Evolutionary conservation across 306 rosid genomes (phyloP).

Genomic region (Prunus kanzakura): DNA sequence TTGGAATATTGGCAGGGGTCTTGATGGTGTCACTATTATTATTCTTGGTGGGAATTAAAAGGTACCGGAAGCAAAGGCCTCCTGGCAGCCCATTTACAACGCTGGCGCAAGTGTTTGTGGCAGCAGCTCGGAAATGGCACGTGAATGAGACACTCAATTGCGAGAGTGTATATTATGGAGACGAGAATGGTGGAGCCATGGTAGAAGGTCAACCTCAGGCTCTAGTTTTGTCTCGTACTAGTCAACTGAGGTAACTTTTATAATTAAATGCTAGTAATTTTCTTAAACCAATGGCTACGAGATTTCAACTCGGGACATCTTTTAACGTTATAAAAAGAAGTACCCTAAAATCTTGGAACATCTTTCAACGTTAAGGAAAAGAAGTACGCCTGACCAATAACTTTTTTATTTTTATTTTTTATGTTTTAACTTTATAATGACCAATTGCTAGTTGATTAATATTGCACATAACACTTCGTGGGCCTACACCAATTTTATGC

Average conservation of each 20-base stretch:
- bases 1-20: constrained; percentile 52
- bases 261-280: no score
- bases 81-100: constrained; percentile 57
- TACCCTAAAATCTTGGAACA: no score
- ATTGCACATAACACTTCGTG: no score
- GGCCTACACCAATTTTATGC: no score
- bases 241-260: constrained; percentile 41
- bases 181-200: constrained; percentile 5
- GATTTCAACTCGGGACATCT: no score
- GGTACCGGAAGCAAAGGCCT: constrained; percentile 45
- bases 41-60: constrained; percentile 49
- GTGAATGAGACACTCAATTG: constrained; percentile 16
- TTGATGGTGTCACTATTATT: constrained; percentile 43
- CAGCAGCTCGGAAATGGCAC: constrained; percentile 49
- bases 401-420: no score
- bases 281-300: no score
- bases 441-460: no score
- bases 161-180: constrained; percentile 24
- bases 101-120: constrained; percentile 59
- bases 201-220: constrained; percentile 21
- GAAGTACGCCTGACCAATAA: fast-evolving
- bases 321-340: no score
- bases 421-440: no score
- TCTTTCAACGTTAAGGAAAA: no score
- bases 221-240: constrained; percentile 32